A percentile compares a stretch with the other conserved stretches of the same genome.
Evolutionary conservation across 441 rosid species (phyloP).

Genomic region (Populus hybrid): DNA sequence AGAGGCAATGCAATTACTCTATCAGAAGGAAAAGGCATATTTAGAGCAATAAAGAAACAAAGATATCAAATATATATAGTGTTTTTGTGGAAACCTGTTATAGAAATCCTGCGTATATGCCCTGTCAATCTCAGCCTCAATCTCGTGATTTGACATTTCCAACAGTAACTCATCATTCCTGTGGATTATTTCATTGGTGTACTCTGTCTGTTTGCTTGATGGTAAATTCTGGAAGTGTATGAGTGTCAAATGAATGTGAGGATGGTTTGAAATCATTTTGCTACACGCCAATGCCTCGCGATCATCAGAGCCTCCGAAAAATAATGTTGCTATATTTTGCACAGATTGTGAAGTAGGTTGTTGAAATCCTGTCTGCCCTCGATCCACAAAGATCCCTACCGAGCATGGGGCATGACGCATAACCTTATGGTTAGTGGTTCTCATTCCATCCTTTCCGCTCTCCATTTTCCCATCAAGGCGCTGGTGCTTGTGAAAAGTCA

Average conservation of each 20-base stretch:
- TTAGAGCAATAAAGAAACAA: background rate
- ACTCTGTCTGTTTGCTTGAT: conserved; percentile 9
- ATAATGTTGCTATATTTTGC: conserved; percentile 61
- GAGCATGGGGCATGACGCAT: conserved; percentile 76
- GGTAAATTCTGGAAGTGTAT: conserved; percentile 46
- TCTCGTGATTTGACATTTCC: conserved; percentile 41
- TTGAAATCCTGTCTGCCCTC: conserved; percentile 69
- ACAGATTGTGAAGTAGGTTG: conserved; percentile 43
- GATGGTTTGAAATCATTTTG: conserved; percentile 43
- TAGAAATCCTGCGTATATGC: conserved; percentile 53
- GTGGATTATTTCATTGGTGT: conserved; percentile 15
- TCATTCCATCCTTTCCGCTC: conserved; percentile 53
- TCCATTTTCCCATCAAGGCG: conserved; percentile 69
- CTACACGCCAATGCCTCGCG: conserved; percentile 83
- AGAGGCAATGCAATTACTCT: background rate
- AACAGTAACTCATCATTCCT: conserved; percentile 38
- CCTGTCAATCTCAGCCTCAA: conserved; percentile 42
- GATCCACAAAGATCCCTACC: conserved; percentile 62
- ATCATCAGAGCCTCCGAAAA: conserved; percentile 87
- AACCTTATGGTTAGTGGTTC: conserved; percentile 66
- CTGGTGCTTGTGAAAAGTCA: conserved; percentile 90
- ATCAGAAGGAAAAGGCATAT: background rate
- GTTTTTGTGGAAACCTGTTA: conserved; percentile 32
- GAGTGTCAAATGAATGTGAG: conserved; percentile 50
- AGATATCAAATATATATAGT: background rate